Evolutionary conservation across 2,329 filamentous ascomycete species (phyloP).

Genomic region (Ploettnerulaceae sp.): DNA sequence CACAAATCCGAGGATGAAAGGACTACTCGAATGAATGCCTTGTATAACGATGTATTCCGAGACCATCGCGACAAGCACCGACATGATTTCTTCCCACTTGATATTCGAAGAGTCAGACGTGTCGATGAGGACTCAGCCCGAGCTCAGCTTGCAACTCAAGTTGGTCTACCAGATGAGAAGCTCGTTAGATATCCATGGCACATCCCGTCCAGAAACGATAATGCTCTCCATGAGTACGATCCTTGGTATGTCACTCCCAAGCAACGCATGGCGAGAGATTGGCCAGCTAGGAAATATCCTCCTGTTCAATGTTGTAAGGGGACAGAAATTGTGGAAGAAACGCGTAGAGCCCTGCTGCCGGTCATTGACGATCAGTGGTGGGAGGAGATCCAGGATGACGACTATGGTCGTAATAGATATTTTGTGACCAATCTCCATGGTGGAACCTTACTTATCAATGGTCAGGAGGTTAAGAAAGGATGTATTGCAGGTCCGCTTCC

Average conservation of each 20-base stretch:
- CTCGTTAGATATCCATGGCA: constrained; percentile 12
- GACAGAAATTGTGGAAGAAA: background rate
- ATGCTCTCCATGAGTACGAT: constrained; percentile 18
- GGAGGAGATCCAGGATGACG: constrained; percentile 22
- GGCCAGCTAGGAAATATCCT: constrained; percentile 23
- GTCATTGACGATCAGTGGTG: constrained; percentile 23
- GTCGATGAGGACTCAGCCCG: background rate
- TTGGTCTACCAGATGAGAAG: constrained; percentile 3
- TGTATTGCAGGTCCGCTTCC: constrained; percentile 31
- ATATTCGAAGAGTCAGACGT: constrained; percentile 25
- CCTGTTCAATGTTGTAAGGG: constrained; percentile 2
- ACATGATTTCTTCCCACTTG: constrained; percentile 25
- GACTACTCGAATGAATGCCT: background rate
- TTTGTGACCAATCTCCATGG: constrained; percentile 30
- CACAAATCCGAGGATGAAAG: constrained; percentile 5
- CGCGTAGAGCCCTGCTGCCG: constrained; percentile 6
- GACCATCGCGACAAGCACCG: constrained; percentile 1
- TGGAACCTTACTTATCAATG: constrained; percentile 27
- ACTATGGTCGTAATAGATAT: constrained; percentile 18
- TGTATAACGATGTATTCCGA: constrained; percentile 12
- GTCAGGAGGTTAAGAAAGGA: constrained; percentile 25
- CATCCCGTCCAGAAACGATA: constrained; percentile 5
- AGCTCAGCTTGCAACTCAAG: background rate
- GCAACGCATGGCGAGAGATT: constrained; percentile 19
- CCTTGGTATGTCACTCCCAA: constrained; percentile 26